Base-by-base conservation (phyloP, 2,329 filamentous ascomycete species). In the Bertia moriformis region DNA sequence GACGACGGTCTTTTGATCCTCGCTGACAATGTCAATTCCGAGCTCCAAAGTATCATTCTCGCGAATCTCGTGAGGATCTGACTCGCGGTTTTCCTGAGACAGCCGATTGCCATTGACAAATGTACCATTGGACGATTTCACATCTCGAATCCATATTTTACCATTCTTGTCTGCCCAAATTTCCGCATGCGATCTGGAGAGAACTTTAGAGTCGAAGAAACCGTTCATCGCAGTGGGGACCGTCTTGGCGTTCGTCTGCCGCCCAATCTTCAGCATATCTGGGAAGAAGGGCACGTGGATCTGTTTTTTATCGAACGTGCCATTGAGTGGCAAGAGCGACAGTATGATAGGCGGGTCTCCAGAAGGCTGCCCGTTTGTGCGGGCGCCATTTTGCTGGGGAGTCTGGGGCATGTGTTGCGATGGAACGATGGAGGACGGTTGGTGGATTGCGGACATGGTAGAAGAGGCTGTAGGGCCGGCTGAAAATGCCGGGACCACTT, bases 111-210 rank as follows among this genome's bases (percentile, higher is more conserved):
- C 87, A 51, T 98, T 98, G 48, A 98, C 89, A 58, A 98, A 98
- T 1, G 91, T 98, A 42, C 91, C 91, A 55, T 98, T 98, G 30
- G 91, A 98, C 0, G 91, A 96, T 60, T 96, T 98, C 49, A 98
- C 83, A 60, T 98, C 91, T 42, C 88, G 77, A 48, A 98, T 96
- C 73, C 80, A 96, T 33, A 98, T 82, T 55, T 94, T 93, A 39
- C 88, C 88, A 44, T 63, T 68, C 45, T 83, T 78, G 40, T 84
- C 79, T 13, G 91, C 87, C 77, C 87, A 96, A 27, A 98, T 83
- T 57, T 98, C 91, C 24, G 91, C 91, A 57, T 98, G 91, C 55
- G 95, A 87, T 50, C 91, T 73, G 29, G 91, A 96, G 18, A 98
- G 71, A 18, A 98, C 91, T 60, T 98, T 98, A 39, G 89, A 96